Conservation (phyloP, 441 rosid genomes). For the Erodium trifolium region DNA sequence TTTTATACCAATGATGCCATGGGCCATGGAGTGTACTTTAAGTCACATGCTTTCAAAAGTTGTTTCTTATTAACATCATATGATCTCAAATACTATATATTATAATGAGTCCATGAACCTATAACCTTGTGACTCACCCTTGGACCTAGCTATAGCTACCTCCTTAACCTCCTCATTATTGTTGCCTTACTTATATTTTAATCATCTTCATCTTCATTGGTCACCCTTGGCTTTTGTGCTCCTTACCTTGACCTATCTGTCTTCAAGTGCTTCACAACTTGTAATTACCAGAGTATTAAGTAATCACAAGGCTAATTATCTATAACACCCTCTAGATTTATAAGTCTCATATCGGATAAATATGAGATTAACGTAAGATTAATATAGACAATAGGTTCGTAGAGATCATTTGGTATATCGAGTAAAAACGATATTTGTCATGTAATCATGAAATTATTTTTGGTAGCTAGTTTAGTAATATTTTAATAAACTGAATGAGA, state of each 20-base stretch:
- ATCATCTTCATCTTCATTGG: constrained; percentile 11
- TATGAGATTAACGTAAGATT: no score
- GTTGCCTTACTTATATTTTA: constrained; percentile 15
- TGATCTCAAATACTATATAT: background rate
- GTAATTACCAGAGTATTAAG: background rate
- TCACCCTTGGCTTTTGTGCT: background rate
- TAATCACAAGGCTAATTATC: background rate
- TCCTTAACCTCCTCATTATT: constrained; percentile 14
- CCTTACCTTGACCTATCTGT: background rate
- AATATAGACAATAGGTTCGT: no score
- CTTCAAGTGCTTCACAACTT: background rate
- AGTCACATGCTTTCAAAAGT: constrained; percentile 26
- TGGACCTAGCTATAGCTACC: background rate
- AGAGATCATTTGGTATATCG: no score
- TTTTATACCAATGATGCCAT: constrained; percentile 19
- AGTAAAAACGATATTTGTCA: no score
- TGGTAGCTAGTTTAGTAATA: no score
- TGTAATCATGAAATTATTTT: no score
- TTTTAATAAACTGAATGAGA: no score
- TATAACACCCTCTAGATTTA: no score
- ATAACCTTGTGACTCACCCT: constrained; percentile 7
- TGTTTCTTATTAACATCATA: background rate
- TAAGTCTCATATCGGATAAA: no score
- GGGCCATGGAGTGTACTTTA: constrained; percentile 16
- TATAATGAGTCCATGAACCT: background rate